Evolutionary conservation across 2,329 filamentous ascomycete species (phyloP), one percentile per base, ranked within the genome.

Genomic region (Dothiorella sarmentorum): DNA sequence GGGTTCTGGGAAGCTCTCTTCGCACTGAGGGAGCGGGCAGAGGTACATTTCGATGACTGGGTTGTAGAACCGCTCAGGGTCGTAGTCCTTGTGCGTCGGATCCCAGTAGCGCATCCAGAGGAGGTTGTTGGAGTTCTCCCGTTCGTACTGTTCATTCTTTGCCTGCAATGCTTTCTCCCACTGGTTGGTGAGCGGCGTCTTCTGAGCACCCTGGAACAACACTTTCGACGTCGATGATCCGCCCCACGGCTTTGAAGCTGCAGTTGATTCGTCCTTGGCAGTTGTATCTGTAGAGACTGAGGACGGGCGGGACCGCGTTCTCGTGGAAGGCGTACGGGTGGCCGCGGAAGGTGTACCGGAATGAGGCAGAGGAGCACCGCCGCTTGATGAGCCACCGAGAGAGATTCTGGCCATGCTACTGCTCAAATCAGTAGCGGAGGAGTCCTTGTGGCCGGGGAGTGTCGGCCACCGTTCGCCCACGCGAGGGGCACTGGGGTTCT

Each of bases 11-110:
- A 26, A 51, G 22, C 24, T 68, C 74, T 73, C 82, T 77, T 73
- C 70, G 77, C 85, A 87, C 3, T 68, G 63, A 1, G 63, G 62
- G 58, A 81, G 77, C 0, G 84, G 85, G 57, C 85, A 88, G 56
- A 69, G 73, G 71, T 77, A 88, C 49, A 72, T 75, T 44, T 71
- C 67, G 1, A 75, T 71, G 27, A 76, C 68, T 0, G 68, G 55
- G 38, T 79, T 71, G 58, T 67, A 77, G 72, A 84, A 86, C 5
- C 71, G 69, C 1, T 74, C 69, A 1, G 75, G 68, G 40, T 80
- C 75, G 69, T 82, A 86, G 9, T 74, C 69, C 0, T 68, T 69
- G 51, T 77, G 73, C 3, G 74, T 63, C 0, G 84, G 84, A 58
- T 86, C 76, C 73, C 74, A 78, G 62, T 76, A 76, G 11, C 70